A percentile compares a stretch with the other conserved stretches of the same genome.
Conservation (phyloP, 2,329 filamentous ascomycete genomes). For the Beauveria brongniartii region DNA sequence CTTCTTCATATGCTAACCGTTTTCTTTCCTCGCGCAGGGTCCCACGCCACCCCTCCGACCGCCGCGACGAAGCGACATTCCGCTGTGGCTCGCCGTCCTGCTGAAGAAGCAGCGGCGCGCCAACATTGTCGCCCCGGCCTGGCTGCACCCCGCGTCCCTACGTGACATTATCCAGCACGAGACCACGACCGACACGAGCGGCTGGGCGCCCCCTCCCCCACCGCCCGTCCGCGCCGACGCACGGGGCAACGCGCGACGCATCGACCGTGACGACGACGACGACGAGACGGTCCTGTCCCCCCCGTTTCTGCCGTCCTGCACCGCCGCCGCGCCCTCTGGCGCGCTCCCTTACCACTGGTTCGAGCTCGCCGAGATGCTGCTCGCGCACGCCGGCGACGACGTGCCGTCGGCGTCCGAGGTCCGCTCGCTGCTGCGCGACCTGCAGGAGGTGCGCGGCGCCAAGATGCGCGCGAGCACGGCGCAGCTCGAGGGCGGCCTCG, state of each 20-base stretch:
- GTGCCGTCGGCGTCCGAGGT: slow-evolving; percentile 66
- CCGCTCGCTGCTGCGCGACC: slow-evolving; percentile 65
- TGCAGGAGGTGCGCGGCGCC: slow-evolving; percentile 80
- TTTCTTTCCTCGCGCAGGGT: slow-evolving; percentile 48
- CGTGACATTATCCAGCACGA: slow-evolving; percentile 73
- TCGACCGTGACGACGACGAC: slow-evolving; percentile 15
- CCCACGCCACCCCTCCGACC: slow-evolving; percentile 68
- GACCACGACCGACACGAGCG: slow-evolving; percentile 59
- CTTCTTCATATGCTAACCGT: neutral
- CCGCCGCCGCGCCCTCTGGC: slow-evolving; percentile 56
- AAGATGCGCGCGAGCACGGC: slow-evolving; percentile 75
- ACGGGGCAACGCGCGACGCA: slow-evolving; percentile 32
- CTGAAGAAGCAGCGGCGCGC: slow-evolving; percentile 90
- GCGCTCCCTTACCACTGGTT: slow-evolving; percentile 92
- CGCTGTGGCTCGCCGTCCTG: slow-evolving; percentile 90
- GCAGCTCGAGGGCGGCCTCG: slow-evolving; percentile 61
- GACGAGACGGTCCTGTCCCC: slow-evolving; percentile 44
- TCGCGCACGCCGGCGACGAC: slow-evolving; percentile 80
- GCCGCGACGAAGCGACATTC: slow-evolving; percentile 69
- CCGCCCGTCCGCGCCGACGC: slow-evolving; percentile 47
- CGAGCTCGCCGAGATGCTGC: slow-evolving; percentile 77
- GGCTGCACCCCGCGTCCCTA: slow-evolving; percentile 73
- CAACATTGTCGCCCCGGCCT: slow-evolving; percentile 85
- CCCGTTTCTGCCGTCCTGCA: slow-evolving; percentile 73
- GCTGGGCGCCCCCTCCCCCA: slow-evolving; percentile 71